Conservation (phyloP, 352 stramenopile genomes). For the Plasmopara halstedii region DNA sequence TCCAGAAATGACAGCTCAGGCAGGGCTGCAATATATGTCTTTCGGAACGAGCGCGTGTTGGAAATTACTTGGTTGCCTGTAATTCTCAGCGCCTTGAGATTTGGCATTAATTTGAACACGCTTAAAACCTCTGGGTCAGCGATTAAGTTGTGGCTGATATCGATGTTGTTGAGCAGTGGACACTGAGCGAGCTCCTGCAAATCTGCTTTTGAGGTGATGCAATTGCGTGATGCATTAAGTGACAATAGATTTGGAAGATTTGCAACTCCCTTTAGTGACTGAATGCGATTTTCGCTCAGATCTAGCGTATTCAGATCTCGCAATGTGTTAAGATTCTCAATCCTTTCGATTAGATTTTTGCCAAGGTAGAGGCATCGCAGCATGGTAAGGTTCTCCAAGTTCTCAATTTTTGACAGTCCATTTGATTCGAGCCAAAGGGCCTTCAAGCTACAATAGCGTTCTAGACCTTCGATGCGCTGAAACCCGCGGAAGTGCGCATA, state of each 20-base stretch:
- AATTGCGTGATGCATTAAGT: conserved; percentile 89
- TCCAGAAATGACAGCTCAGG: conserved; percentile 88
- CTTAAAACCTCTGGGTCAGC: conserved; percentile 63
- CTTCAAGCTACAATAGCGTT: conserved; percentile 90
- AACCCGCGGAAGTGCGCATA: conserved; percentile 93
- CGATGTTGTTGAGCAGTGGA: conserved; percentile 79
- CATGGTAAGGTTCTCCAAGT: conserved; percentile 57
- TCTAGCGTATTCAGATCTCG: conserved; percentile 88
- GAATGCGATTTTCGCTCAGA: conserved; percentile 88
- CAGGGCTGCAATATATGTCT: conserved; percentile 86
- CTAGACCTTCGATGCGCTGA: conserved; percentile 90
- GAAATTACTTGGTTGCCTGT: conserved; percentile 90
- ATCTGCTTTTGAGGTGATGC: conserved; percentile 56
- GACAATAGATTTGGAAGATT: conserved; percentile 72
- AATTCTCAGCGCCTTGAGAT: conserved; percentile 71
- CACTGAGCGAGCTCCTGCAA: conserved; percentile 71
- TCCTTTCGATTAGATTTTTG: conserved; percentile 87
- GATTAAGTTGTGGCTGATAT: conserved; percentile 90
- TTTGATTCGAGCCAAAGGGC: conserved; percentile 95
- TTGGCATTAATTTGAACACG: conserved; percentile 72
- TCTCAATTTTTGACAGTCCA: conserved; percentile 82
- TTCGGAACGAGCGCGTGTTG: conserved; percentile 90
- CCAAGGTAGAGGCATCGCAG: conserved; percentile 91
- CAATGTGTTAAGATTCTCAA: conserved; percentile 62
- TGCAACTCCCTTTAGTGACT: conserved; percentile 71